Conservation (phyloP, 2,329 filamentous ascomycete species). For the Aspergillus ochraceoroseus region DNA sequence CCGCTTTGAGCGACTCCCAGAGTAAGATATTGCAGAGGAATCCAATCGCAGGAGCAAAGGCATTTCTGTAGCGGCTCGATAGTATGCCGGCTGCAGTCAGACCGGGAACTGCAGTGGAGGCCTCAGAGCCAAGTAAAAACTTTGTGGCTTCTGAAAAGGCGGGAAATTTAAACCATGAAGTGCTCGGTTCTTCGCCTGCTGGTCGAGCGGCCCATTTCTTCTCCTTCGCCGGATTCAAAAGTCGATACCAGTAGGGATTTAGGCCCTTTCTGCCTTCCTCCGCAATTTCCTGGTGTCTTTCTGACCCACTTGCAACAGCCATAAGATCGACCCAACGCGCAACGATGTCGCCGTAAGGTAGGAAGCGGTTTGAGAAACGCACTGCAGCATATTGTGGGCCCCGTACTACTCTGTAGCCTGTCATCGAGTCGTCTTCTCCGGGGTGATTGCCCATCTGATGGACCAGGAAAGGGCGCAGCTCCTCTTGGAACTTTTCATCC, state of each 20-base stretch:
- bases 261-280: conserved; percentile 88
- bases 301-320: conserved; percentile 59
- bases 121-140: conserved; percentile 29
- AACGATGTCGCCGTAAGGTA: conserved; percentile 71
- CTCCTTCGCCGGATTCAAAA: conserved; percentile 53
- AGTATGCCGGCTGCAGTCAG: conserved; percentile 30
- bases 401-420: conserved; percentile 51
- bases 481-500: conserved; percentile 39
- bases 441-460: conserved; percentile 58
- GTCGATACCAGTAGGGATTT: conserved; percentile 68
- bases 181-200: conserved; percentile 49
- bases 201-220: conserved; percentile 31
- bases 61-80: conserved; percentile 39
- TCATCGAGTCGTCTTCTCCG: conserved; percentile 37
- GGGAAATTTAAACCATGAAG: conserved; percentile 40
- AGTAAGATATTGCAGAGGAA: conserved; percentile 63
- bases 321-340: conserved; percentile 86
- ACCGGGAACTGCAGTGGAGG: conserved; percentile 30
- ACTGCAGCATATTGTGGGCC: conserved; percentile 77
- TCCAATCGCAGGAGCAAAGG: conserved; percentile 64
- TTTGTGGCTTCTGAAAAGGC: conserved; percentile 34
- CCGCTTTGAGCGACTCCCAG: conserved; percentile 50
- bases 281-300: conserved; percentile 72
- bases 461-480: conserved; percentile 57
- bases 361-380: conserved; percentile 83